Evolutionary conservation across 2,329 filamentous ascomycete species (phyloP).

Genomic region (Penicillium glabrum): DNA sequence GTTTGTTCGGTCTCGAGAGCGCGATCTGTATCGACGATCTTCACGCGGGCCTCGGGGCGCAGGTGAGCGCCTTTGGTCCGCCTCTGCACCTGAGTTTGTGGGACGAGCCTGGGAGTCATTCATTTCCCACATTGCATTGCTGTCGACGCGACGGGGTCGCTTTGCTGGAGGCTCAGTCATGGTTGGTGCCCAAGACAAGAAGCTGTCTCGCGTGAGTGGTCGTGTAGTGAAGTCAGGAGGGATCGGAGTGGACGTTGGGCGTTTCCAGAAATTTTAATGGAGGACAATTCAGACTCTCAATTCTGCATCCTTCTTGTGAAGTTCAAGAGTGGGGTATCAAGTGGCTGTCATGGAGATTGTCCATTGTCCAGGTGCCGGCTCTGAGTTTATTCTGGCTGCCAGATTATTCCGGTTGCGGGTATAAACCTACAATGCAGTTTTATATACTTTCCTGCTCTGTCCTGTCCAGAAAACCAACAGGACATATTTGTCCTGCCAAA

Average conservation of each 20-base stretch:
- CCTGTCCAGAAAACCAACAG: too few species aligned
- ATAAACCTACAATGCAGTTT: constrained; percentile 20
- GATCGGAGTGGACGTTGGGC: not conserved
- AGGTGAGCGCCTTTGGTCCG: constrained; percentile 38
- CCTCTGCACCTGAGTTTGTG: constrained; percentile 34
- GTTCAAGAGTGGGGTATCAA: constrained; percentile 16
- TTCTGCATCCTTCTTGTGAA: not conserved
- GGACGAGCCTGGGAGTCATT: constrained; percentile 32
- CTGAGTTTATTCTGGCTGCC: constrained; percentile 19
- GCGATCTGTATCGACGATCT: constrained; percentile 42
- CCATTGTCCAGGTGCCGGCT: constrained; percentile 2
- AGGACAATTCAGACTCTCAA: not conserved
- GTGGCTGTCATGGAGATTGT: constrained; percentile 12
- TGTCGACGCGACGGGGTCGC: constrained; percentile 55
- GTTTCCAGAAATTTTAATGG: not conserved
- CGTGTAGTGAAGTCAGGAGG: not conserved
- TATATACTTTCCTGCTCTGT: not conserved
- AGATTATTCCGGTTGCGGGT: constrained; percentile 30
- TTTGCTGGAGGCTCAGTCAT: constrained; percentile 58
- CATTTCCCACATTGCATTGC: constrained; percentile 61
- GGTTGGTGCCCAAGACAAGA: constrained; percentile 13
- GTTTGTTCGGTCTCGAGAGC: constrained; percentile 40
- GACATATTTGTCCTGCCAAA: too few species aligned
- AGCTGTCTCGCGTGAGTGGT: constrained; percentile 9
- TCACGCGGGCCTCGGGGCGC: constrained; percentile 33